These are phyloP conservation scores for Vanilla planifolia DNA, from an alignment of 106 monocot genomes.

Conservation along the genomic window DNA sequence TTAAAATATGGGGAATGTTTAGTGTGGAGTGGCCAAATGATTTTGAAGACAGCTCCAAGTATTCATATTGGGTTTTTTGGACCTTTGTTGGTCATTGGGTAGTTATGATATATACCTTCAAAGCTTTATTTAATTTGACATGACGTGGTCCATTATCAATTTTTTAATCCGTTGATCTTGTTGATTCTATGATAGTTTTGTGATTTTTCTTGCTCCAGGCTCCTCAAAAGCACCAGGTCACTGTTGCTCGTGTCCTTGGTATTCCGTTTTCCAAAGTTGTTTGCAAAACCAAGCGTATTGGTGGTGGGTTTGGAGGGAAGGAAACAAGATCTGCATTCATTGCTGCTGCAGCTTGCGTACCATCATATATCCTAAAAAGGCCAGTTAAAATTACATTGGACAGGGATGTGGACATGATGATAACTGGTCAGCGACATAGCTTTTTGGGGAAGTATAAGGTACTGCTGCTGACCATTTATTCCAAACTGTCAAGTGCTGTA, in stretches of 20 bases:
- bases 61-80: too few species aligned
- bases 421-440: constrained; percentile 85
- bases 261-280: constrained; percentile 94
- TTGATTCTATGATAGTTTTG: too few species aligned
- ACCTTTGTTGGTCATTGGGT: too few species aligned
- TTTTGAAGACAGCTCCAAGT: too few species aligned
- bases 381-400: constrained; percentile 87
- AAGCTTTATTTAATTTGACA: too few species aligned
- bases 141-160: too few species aligned
- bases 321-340: constrained; percentile 88
- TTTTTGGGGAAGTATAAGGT: constrained; percentile 97
- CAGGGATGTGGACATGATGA: constrained; percentile 93
- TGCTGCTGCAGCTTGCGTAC: constrained; percentile 83
- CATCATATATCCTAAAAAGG: constrained; percentile 68
- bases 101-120: too few species aligned
- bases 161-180: too few species aligned
- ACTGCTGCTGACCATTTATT: too few species aligned
- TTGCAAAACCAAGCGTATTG: constrained; percentile 93
- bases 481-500: too few species aligned
- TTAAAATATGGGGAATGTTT: too few species aligned
- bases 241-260: constrained; percentile 71
- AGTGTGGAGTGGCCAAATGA: too few species aligned
- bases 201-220: constrained; percentile 36
- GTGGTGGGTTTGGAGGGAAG: constrained; percentile 99
- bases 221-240: constrained; percentile 71